phyloP scores from a whole-genome alignment of 805 yeast genomes.

The Candida parachauliodes region DNA sequence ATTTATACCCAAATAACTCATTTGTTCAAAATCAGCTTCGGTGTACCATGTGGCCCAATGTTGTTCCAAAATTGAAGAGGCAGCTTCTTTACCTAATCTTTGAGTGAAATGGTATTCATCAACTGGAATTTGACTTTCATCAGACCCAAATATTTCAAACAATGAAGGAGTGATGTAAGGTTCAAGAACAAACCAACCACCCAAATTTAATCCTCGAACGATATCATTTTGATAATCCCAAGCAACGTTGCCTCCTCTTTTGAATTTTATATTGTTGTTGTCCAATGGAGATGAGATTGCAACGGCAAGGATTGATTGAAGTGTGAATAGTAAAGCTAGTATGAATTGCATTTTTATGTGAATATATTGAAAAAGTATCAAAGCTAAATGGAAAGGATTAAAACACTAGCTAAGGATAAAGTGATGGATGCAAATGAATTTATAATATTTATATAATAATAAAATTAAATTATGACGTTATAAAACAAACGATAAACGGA shows the following conservation, averaged over 20 bases:
- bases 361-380: neutral
- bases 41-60: conserved; percentile 83
- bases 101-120: conserved; percentile 77
- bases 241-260: conserved; percentile 9
- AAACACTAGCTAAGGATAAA: too few relatives aligned
- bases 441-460: too few relatives aligned
- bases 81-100: conserved; percentile 57
- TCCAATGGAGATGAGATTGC: conserved; percentile 1
- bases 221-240: conserved; percentile 36
- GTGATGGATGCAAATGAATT: too few relatives aligned
- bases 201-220: conserved; percentile 71
- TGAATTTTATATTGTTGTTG: neutral
- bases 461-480: too few relatives aligned
- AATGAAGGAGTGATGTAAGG: conserved; percentile 82
- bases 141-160: conserved; percentile 44
- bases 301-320: neutral
- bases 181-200: conserved; percentile 89
- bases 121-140: conserved; percentile 51
- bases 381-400: too few relatives aligned
- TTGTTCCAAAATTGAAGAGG: conserved; percentile 45
- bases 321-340: neutral
- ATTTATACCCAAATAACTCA: conserved; percentile 66
- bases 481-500: too few relatives aligned
- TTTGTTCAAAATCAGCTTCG: conserved; percentile 64
- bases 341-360: neutral